Evolutionary conservation across 345 rosid genomes (phyloP).

Genomic region (Populus simonii): DNA sequence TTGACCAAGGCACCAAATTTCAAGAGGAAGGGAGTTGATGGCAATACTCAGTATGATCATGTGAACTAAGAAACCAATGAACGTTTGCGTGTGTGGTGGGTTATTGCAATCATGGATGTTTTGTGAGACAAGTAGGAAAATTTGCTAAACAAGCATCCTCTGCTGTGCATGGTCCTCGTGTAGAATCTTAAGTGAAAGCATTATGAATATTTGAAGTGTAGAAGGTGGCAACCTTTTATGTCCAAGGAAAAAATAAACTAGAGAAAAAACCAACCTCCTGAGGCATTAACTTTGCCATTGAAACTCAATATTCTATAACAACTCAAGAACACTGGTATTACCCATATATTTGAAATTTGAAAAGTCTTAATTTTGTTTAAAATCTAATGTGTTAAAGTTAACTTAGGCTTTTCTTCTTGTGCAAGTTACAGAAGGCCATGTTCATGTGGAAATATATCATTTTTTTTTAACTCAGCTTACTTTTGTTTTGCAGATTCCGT

Average conservation of each 20-base stretch:
- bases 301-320: background rate
- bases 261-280: background rate
- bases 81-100: background rate
- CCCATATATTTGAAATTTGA: background rate
- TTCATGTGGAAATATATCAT: background rate
- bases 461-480: background rate
- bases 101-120: background rate
- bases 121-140: background rate
- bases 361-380: background rate
- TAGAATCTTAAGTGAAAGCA: background rate
- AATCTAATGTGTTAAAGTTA: background rate
- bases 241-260: background rate
- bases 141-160: background rate
- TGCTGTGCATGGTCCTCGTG: background rate
- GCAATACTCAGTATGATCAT: background rate
- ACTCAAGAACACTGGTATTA: background rate
- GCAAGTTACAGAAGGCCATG: background rate
- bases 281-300: background rate
- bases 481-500: slow-evolving; percentile 66
- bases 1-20: background rate
- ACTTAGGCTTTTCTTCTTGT: background rate
- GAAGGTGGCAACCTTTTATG: background rate
- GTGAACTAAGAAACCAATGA: slow-evolving; percentile 9
- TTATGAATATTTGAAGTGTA: background rate
- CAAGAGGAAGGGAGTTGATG: background rate